Base-by-base conservation (phyloP, 495 filamentous ascomycete species). In the Hamigera avellanea region DNA sequence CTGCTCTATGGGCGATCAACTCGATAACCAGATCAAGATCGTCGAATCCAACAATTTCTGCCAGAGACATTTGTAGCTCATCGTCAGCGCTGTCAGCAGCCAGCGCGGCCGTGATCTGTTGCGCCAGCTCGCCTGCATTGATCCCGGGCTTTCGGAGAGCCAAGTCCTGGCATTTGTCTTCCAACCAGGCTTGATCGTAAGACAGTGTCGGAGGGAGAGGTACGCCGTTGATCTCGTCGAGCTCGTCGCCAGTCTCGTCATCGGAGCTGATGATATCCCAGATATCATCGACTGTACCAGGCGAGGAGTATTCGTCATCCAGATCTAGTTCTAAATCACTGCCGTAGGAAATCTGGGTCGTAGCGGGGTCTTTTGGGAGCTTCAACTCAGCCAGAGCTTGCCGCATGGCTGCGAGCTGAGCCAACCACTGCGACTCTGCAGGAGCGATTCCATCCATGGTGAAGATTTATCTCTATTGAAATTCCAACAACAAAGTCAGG, bases 11-110 rank as follows among this genome's bases (percentile, higher is more conserved):
- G 3, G 72, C 63, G 39, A 94, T 80, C 16, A 96, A 57, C 38
- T 93, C 82, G 40, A 83, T 83, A 23, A 96, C 74, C 37, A 95
- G 73, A 37, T 96, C 87, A 10, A 96, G 61, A 46, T 96, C 88
- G 39, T 88, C 84, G 49, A 84, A 95, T 0, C 91, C 91, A 34
- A 96, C 66, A 38, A 95, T 77, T 48, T 98, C 93, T 0, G 81
- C 84, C n/a, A 98, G 67, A 14, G 73, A 73, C 54, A 84, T 86
- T 57, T 96, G 91, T 6, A 96, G 59, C 45, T 88, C 84, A 14
- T 87, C 83, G 45, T 94, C 85, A 18, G 69, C 64, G 38, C 63
- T 67, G 47, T 82, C 74, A 16, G 80, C 75, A 3, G 67, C 72
- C 34, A 93, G 49, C 6, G 81, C 60, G 4, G 79, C 80, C 13